These are phyloP conservation scores for Neurospora cerealis DNA, from an alignment of 495 filamentous ascomycete genomes.

Conservation along the genomic window DNA sequence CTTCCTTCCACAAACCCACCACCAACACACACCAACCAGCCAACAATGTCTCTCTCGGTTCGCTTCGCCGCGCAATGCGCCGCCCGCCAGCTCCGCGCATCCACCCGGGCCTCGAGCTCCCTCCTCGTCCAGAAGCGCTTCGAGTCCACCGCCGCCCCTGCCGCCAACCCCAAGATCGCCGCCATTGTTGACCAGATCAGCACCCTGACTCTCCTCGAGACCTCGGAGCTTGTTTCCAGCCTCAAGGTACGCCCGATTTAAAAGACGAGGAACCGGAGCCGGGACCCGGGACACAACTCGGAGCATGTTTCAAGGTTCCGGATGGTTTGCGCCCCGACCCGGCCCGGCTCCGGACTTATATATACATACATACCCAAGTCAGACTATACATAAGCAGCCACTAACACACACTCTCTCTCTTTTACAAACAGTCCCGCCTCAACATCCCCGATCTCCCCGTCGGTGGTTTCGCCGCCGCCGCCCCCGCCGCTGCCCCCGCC, in stretches of 20 bases:
- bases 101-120: conserved; percentile 30
- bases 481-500: conserved; percentile 36
- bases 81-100: conserved; percentile 42
- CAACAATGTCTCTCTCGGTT: conserved; percentile 48
- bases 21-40: background rate
- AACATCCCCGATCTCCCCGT: conserved; percentile 98
- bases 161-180: conserved; percentile 75
- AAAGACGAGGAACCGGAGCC: background rate
- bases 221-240: conserved; percentile 83
- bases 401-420: background rate
- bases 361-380: too few relatives aligned
- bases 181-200: conserved; percentile 96
- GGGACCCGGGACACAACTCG: background rate
- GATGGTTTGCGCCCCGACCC: background rate
- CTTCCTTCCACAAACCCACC: background rate
- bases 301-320: background rate
- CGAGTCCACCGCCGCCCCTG: conserved; percentile 59
- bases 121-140: conserved; percentile 39
- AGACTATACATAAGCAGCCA: too few relatives aligned
- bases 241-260: conserved; percentile 55
- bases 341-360: background rate
- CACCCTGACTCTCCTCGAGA: conserved; percentile 94
- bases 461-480: conserved; percentile 60
- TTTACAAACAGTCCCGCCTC: conserved; percentile 59
- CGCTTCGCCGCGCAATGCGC: conserved; percentile 50